Conservation (phyloP, 345 rosid genomes). For the Citrus unshiu region DNA sequence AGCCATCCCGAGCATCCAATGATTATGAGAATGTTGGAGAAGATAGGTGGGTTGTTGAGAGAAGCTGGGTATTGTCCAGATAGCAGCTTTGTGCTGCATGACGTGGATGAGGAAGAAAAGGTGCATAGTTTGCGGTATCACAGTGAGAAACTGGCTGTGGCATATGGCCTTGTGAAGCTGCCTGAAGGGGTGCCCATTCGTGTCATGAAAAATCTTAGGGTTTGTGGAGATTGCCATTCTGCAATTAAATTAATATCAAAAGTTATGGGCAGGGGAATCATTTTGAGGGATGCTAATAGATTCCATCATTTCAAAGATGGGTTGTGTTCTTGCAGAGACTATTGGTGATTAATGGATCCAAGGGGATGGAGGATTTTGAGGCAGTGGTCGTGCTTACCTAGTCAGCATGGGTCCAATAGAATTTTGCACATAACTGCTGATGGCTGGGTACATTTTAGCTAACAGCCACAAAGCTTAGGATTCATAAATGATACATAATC, state of each 20-base stretch:
- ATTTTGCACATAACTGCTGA: no score
- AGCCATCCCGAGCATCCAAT: constrained; percentile 52
- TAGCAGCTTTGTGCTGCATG: constrained; percentile 70
- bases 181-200: constrained; percentile 67
- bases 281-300: constrained; percentile 77
- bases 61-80: constrained; percentile 79
- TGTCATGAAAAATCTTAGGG: constrained; percentile 79
- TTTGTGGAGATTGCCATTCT: constrained; percentile 77
- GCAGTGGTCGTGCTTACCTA: neutral
- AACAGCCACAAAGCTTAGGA: neutral
- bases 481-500: neutral
- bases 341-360: constrained; percentile 45
- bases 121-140: constrained; percentile 53
- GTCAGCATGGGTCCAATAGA: neutral
- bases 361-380: constrained; percentile 16
- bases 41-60: constrained; percentile 49
- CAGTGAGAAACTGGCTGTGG: constrained; percentile 76
- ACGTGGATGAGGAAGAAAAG: constrained; percentile 86
- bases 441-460: neutral
- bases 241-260: constrained; percentile 73
- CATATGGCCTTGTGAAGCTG: constrained; percentile 73
- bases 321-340: constrained; percentile 70
- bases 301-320: constrained; percentile 81
- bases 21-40: constrained; percentile 51
- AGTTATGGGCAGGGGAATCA: constrained; percentile 59